Evolutionary conservation across 345 rosid species (phyloP).

Genomic region (Salix udensis): DNA sequence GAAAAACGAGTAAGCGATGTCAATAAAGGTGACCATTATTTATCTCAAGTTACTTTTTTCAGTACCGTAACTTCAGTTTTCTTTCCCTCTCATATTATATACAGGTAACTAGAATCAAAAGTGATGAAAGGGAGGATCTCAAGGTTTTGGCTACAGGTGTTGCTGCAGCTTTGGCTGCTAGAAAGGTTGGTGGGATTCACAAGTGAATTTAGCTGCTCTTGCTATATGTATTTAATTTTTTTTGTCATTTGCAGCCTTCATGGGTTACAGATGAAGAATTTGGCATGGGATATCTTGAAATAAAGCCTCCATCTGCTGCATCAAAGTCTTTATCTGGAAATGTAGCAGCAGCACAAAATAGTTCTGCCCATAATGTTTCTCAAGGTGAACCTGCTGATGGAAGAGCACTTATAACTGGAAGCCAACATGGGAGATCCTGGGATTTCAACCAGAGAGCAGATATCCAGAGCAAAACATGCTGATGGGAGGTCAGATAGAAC

Average conservation of each 20-base stretch:
- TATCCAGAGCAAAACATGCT: constrained; percentile 49
- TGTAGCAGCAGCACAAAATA: constrained; percentile 42
- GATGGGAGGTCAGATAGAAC: constrained; percentile 69
- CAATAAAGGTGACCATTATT: constrained; percentile 7
- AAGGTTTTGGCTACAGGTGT: constrained; percentile 98
- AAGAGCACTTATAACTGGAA: constrained; percentile 28
- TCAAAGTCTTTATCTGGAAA: constrained; percentile 49
- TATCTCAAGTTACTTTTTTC: constrained; percentile 11
- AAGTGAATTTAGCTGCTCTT: background rate
- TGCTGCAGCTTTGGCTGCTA: constrained; percentile 94
- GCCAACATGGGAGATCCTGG: constrained; percentile 59
- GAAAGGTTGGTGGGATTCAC: constrained; percentile 61
- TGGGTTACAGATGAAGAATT: constrained; percentile 99
- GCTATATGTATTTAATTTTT: background rate
- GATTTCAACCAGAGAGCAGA: constrained; percentile 56
- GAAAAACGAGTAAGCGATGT: constrained; percentile 79
- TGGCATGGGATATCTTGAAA: constrained; percentile 96
- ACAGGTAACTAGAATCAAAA: constrained; percentile 89
- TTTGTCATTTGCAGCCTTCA: constrained; percentile 55
- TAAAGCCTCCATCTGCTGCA: constrained; percentile 63
- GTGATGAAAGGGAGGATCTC: constrained; percentile 97
- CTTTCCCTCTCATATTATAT: constrained; percentile 8
- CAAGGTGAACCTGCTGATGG: constrained; percentile 57
- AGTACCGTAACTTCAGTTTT: constrained; percentile 3
- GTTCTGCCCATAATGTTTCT: constrained; percentile 43